Conservation (phyloP, 768 basidiomycete species). For the Rhizopogon vulgaris region DNA sequence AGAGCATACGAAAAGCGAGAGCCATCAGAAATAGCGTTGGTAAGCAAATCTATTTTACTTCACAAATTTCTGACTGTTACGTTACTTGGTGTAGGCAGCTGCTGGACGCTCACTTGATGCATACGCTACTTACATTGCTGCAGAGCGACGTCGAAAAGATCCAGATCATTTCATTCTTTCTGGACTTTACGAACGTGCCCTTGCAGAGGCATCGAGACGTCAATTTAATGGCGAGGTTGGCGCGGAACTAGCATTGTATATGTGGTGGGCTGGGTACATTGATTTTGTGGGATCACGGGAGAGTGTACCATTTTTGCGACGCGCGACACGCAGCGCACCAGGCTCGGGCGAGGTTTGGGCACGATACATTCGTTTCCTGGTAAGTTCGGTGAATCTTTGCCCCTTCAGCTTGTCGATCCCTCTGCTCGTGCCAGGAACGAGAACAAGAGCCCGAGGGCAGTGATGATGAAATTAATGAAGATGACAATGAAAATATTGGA, state of each 20-base stretch:
- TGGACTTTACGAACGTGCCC: conserved; percentile 67
- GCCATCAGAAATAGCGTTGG: conserved; percentile 51
- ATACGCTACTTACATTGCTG: conserved; percentile 56
- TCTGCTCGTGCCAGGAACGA: conserved; percentile 14
- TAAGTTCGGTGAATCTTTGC: conserved; percentile 23
- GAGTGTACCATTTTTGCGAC: conserved; percentile 14
- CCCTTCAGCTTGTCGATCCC: neutral
- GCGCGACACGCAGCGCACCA: conserved; percentile 70
- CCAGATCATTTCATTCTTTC: conserved; percentile 53
- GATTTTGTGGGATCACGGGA: conserved; percentile 48
- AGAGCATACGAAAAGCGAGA: conserved; percentile 64
- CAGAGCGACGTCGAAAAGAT: conserved; percentile 55
- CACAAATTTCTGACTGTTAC: conserved; percentile 6
- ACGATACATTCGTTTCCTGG: conserved; percentile 67
- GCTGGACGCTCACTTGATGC: conserved; percentile 42
- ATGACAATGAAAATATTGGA: neutral
- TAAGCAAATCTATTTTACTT: conserved; percentile 23
- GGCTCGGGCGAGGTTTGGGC: conserved; percentile 76
- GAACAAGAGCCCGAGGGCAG: conserved; percentile 1
- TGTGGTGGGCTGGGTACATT: conserved; percentile 72
- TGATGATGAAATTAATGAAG: neutral
- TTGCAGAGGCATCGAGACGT: conserved; percentile 61
- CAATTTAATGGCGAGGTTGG: conserved; percentile 47
- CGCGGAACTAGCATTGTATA: conserved; percentile 51
- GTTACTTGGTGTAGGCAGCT: conserved; percentile 9